Percentiles rank a stretch among this genome's conserved stretches.
Evolutionary conservation across 2,329 filamentous ascomycete species (phyloP).

Genomic region (Conoideocrella luteorostrata): DNA sequence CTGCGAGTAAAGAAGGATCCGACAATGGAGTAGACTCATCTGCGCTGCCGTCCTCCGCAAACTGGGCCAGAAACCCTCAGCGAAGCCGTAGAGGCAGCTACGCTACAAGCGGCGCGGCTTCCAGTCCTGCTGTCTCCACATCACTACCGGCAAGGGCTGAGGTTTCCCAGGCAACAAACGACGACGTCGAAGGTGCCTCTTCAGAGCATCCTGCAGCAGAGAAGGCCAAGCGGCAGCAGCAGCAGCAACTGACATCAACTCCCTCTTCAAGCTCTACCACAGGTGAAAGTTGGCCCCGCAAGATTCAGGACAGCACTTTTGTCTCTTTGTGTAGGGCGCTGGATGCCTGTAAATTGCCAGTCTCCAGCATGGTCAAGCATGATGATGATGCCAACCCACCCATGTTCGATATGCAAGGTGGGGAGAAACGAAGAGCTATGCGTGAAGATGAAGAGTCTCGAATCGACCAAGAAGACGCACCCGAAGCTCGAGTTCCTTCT

Average conservation of each 20-base stretch:
- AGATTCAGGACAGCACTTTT: slow-evolving; percentile 21
- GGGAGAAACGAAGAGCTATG: slow-evolving; percentile 72
- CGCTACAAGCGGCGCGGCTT: slow-evolving; percentile 71
- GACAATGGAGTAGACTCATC: slow-evolving; percentile 70
- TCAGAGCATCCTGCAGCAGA: slow-evolving; percentile 16
- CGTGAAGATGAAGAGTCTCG: slow-evolving; percentile 62
- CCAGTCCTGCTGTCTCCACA: slow-evolving; percentile 70
- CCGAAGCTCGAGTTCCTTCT: slow-evolving; percentile 38
- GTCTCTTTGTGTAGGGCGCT: slow-evolving; percentile 31
- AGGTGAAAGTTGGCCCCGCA: not conserved
- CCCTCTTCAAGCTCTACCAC: not conserved
- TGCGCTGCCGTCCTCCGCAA: slow-evolving; percentile 87
- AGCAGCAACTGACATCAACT: slow-evolving; percentile 9
- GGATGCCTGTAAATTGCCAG: slow-evolving; percentile 27
- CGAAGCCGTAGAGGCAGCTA: slow-evolving; percentile 69
- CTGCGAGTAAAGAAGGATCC: slow-evolving; percentile 71
- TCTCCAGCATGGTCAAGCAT: slow-evolving; percentile 10
- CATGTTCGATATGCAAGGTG: slow-evolving; percentile 76
- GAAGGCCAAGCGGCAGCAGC: slow-evolving; percentile 13
- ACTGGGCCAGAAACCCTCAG: slow-evolving; percentile 73
- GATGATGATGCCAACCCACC: slow-evolving; percentile 46
- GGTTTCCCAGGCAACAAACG: slow-evolving; percentile 37
- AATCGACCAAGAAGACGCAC: slow-evolving; percentile 42
- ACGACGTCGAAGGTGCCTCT: slow-evolving; percentile 22
- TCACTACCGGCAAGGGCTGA: slow-evolving; percentile 50